Evolutionary conservation across 2,329 filamentous ascomycete genomes (phyloP).

Genomic region (Cadophora malorum): DNA sequence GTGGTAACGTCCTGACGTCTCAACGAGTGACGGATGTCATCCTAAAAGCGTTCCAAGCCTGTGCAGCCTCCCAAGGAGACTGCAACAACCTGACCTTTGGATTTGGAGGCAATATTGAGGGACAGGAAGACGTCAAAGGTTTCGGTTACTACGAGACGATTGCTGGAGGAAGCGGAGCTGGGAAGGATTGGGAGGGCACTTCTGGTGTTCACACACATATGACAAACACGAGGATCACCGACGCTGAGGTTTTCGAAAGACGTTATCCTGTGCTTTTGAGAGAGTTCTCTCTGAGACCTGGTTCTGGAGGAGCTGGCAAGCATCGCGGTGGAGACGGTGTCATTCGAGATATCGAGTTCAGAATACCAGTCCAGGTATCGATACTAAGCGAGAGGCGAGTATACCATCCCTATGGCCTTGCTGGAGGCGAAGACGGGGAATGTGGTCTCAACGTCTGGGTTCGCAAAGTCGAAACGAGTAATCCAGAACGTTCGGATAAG

Average conservation of each 20-base stretch:
- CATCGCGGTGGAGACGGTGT: conserved; percentile 79
- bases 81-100: conserved; percentile 88
- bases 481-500: conserved; percentile 54
- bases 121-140: conserved; percentile 67
- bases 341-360: conserved; percentile 80
- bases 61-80: conserved; percentile 79
- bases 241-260: conserved; percentile 79
- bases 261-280: conserved; percentile 77
- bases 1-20: conserved; percentile 80
- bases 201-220: conserved; percentile 71
- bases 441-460: conserved; percentile 91
- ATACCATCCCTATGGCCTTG: conserved; percentile 80
- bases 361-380: conserved; percentile 76
- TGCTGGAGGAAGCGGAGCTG: conserved; percentile 77
- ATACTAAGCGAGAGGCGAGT: conserved; percentile 81
- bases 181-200: conserved; percentile 74
- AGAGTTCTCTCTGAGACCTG: conserved; percentile 69
- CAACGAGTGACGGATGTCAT: conserved; percentile 87
- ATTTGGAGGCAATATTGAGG: conserved; percentile 70
- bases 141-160: conserved; percentile 92
- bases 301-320: conserved; percentile 68
- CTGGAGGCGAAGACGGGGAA: conserved; percentile 79
- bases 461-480: conserved; percentile 67
- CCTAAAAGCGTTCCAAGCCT: conserved; percentile 79
- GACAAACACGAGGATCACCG: conserved; percentile 86